Conservation (phyloP, 2,329 filamentous ascomycete genomes). For the Trichoderma simmonsii region DNA sequence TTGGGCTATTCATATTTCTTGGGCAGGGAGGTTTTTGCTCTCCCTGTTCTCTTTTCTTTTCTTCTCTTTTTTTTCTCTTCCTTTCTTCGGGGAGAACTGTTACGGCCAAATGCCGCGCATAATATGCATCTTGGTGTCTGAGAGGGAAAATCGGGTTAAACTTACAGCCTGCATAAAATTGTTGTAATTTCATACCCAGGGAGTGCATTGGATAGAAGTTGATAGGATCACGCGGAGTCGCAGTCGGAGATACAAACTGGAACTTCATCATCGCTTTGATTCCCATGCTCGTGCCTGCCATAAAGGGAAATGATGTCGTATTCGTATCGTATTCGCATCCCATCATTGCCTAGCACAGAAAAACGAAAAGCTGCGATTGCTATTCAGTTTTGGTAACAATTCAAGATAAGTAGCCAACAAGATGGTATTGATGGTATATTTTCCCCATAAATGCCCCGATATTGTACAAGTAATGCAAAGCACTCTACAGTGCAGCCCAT, state of each 20-base stretch:
- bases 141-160: background rate
- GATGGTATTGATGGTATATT: background rate
- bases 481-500: background rate
- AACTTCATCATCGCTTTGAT: background rate
- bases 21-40: background rate
- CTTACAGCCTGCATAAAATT: background rate
- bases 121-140: background rate
- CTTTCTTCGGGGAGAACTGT: background rate
- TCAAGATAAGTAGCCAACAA: background rate
- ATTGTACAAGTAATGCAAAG: constrained; percentile 1
- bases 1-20: background rate
- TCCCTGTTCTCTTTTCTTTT: background rate
- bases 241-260: background rate
- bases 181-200: background rate
- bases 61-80: background rate
- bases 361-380: background rate
- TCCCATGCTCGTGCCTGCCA: background rate
- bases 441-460: background rate
- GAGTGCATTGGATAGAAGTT: background rate
- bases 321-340: constrained; percentile 2
- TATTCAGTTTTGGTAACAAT: background rate
- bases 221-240: background rate
- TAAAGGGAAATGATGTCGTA: background rate
- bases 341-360: background rate
- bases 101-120: background rate